phyloP scores from a whole-genome alignment of 495 filamentous ascomycete genomes.

The Penicillium atrosanguineum region DNA sequence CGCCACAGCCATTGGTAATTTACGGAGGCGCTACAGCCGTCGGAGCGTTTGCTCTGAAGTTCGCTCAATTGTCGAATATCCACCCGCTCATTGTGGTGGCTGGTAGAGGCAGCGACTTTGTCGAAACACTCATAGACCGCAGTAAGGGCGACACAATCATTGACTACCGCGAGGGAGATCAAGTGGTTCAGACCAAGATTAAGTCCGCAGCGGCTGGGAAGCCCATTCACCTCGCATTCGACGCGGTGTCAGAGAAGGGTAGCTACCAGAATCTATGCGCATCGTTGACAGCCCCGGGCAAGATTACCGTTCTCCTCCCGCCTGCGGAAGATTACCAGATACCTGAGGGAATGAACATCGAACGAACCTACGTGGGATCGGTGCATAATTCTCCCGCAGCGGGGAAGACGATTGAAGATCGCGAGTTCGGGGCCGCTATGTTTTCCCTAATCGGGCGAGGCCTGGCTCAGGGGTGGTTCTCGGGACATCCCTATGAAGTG shows the following conservation, averaged over 20 bases:
- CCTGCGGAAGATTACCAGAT: slow-evolving; percentile 22
- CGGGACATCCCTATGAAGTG: slow-evolving; percentile 59
- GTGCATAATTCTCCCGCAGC: slow-evolving; percentile 13
- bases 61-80: slow-evolving; percentile 61
- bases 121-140: slow-evolving; percentile 54
- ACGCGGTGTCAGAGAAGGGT: slow-evolving; percentile 57
- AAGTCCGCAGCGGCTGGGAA: slow-evolving; percentile 14
- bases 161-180: slow-evolving; percentile 61
- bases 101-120: slow-evolving; percentile 44
- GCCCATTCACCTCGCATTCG: slow-evolving; percentile 50
- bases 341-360: slow-evolving; percentile 21
- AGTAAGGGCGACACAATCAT: slow-evolving; percentile 66
- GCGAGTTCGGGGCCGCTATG: slow-evolving; percentile 59
- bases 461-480: slow-evolving; percentile 59
- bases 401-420: slow-evolving; percentile 22
- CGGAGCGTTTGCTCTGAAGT: slow-evolving; percentile 63
- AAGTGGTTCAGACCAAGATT: slow-evolving; percentile 21
- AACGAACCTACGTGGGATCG: slow-evolving; percentile 10
- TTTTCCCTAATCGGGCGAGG: slow-evolving; percentile 52
- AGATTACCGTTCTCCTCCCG: slow-evolving; percentile 56
- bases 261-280: slow-evolving; percentile 30
- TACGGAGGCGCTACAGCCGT: slow-evolving; percentile 67
- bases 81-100: slow-evolving; percentile 68
- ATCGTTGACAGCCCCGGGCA: slow-evolving; percentile 30
- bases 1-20: slow-evolving; percentile 52